Conservation (phyloP, 148 eudicot genomes). For the Chenopodium album region DNA sequence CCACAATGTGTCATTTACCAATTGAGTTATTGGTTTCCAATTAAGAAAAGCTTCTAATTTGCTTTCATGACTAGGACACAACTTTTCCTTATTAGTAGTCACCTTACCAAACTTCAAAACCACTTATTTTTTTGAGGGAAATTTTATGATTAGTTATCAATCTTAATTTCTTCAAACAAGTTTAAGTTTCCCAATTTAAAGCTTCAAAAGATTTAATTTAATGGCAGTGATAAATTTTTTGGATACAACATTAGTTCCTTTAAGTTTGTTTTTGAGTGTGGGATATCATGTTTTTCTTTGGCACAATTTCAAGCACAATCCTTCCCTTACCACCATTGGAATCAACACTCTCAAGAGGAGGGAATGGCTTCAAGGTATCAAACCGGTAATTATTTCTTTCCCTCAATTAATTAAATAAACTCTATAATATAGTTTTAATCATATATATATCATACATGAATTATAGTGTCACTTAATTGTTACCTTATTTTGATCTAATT, state of each 20-base stretch:
- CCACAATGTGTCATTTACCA: neutral
- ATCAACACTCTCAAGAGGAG: constrained; percentile 35
- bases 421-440: neutral
- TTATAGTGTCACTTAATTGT: too few species aligned
- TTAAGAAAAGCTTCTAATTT: constrained; percentile 5
- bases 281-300: constrained; percentile 40
- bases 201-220: neutral
- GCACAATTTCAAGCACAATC: constrained; percentile 37
- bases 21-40: constrained; percentile 16
- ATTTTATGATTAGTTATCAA: neutral
- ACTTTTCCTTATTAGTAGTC: constrained; percentile 4
- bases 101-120: constrained; percentile 5
- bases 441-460: too few species aligned
- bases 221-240: constrained; percentile 24
- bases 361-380: constrained; percentile 42
- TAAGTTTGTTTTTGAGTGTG: constrained; percentile 28
- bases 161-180: neutral
- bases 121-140: neutral
- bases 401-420: neutral
- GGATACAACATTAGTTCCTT: constrained; percentile 32
- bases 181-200: neutral
- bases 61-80: constrained; percentile 25
- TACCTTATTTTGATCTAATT: too few species aligned
- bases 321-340: constrained; percentile 30
- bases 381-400: constrained; percentile 33